Base-by-base conservation (phyloP, 805 yeast genomes). In the Barnettozyma botsteinii region DNA sequence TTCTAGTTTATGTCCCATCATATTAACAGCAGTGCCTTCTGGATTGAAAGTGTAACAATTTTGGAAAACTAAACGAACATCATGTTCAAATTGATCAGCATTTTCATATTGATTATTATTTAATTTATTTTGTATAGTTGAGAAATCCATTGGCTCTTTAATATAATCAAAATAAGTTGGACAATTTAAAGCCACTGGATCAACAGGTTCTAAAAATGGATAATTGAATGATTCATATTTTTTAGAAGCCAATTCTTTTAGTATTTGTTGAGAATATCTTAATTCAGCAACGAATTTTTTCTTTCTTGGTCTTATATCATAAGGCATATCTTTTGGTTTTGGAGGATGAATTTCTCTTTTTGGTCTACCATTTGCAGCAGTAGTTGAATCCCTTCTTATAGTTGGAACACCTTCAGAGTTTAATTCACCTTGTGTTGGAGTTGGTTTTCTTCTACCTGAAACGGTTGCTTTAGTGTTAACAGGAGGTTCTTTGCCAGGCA, bases 341-440 rank as follows among this genome's bases (percentile, higher is more conserved):
- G 98, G 98, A 4, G 98, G 98, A 60, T 89, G 97, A 35, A 93
- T 87, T 51, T 87, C 93, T 51, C 98, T 77, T 63, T 91, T 91
- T 28, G 98, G 98, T 50, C 98, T 73, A 23, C 89, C 93, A 38
- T 80, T 45, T 8, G 32, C 85, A 22, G 62, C 56, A 19, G 81
- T 78, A 7, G 74, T 70, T 24, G 83, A 77, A 45, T 87, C 95
- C 42, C 91, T 73, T 59, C 95, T 74, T 36, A 82, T 73, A n/a
- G 66, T 65, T 10, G 84, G 85, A 17, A 75, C 69, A 13, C 79
- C 82, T 31, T 70, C 58, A 2, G 64, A 57, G 35, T 60, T 62
- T 27, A 65, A 47, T 24, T 66, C 53, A 29, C 53, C 53, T 15
- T 55, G 53, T 5, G 60, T 53, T 1, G 64, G 56, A 20, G 46